phyloP scores from a whole-genome alignment of 371 early-diverging fungal species.

The Blastocladiella emersonii region DNA sequence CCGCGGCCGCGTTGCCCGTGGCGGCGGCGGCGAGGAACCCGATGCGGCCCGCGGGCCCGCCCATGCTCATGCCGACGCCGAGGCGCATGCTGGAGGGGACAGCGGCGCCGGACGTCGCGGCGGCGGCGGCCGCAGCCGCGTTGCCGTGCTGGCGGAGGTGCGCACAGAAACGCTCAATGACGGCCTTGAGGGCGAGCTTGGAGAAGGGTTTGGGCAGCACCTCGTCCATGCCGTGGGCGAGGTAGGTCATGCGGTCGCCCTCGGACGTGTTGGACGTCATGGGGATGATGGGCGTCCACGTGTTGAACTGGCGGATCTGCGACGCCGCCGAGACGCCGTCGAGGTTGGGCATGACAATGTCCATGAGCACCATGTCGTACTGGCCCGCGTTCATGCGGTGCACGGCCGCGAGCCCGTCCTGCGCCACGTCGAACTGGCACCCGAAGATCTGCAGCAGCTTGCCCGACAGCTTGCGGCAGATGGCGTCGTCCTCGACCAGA shows the following conservation, averaged over 20 bases:
- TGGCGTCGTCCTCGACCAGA: slow-evolving; percentile 62
- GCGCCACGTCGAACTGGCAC: slow-evolving; percentile 53
- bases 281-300: slow-evolving; percentile 55
- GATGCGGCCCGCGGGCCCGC: too few species aligned
- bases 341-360: slow-evolving; percentile 59
- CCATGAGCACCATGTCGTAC: slow-evolving; percentile 69
- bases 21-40: too few species aligned
- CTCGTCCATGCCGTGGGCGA: slow-evolving; percentile 67
- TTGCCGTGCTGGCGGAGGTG: slow-evolving; percentile 17
- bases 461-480: slow-evolving; percentile 45
- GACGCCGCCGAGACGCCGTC: slow-evolving; percentile 52
- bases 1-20: too few species aligned
- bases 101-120: too few species aligned
- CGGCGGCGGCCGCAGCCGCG: too few species aligned
- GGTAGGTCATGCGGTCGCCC: slow-evolving; percentile 49
- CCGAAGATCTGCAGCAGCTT: slow-evolving; percentile 49
- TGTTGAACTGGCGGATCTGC: slow-evolving; percentile 58
- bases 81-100: too few species aligned
- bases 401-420: slow-evolving; percentile 57
- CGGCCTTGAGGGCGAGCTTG: slow-evolving; percentile 29
- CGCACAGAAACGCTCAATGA: slow-evolving; percentile 48
- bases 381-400: slow-evolving; percentile 37
- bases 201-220: slow-evolving; percentile 65
- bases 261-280: slow-evolving; percentile 64
- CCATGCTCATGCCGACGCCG: too few species aligned